Evolutionary conservation across 257 asterid species (phyloP), one percentile per base, ranked within the genome.

Genomic region (Plantago elongata): DNA sequence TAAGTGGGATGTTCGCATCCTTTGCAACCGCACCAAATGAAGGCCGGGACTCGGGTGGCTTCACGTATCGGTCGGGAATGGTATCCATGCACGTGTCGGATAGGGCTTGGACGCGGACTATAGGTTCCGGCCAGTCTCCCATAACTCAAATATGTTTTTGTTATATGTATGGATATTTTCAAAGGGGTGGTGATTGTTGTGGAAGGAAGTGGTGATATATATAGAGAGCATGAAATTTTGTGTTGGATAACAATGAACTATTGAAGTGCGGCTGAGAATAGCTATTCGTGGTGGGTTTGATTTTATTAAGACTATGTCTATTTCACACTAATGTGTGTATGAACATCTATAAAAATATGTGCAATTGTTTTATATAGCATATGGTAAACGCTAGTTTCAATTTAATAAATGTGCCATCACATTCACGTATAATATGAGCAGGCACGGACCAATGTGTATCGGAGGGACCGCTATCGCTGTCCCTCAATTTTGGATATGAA

Each of bases 61-160:
- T 89, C 18, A 89, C 58, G 13, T 86, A 89, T 16, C 77, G 61
- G 0, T 68, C 77, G 1, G 97, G 97, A 16, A 89, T 82, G 3
- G 64, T 27, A 18, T 38, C 13, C 1, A 22, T 13, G 59, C 89
- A 74, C 12, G 56, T 67, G 0, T 75, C 82, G 0, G 97, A 89
- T 27, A 89, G 54, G 15, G 89, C 78, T 57, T 89, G 95, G 67
- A 89, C 97, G 0, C 94, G 89, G 71, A 84, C 74, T 38, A 89
- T 79, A 0, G 95, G 95, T 54, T 89, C 95, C 3, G 97, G 95
- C 97, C 95, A 89, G 9, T 81, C 88, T 49, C 49, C n/a, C 6
- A 34, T 34, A 7, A 34, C 40, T 34, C 8, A 0, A 34, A 34
- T 7, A 4, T 34, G 40, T 34, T 34, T 34, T 34, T 71, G 52